Conservation (phyloP, 2,329 filamentous ascomycete species). For the Diaporthe citri region DNA sequence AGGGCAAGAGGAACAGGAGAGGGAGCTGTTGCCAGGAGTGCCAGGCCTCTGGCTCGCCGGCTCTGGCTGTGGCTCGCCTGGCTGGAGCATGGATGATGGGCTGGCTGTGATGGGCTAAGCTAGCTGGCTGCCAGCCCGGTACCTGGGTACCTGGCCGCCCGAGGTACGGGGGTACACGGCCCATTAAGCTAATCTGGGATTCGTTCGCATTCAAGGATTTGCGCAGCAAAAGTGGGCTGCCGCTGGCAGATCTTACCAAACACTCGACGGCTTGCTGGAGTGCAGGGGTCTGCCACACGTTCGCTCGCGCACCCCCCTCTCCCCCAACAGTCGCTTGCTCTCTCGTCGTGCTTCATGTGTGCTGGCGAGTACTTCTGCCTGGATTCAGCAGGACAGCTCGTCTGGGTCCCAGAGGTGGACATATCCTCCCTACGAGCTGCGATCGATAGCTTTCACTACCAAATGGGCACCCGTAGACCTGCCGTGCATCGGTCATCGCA, state of each 20-base stretch:
- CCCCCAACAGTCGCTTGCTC: not conserved
- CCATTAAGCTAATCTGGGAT: constrained; percentile 27
- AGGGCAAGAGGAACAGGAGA: constrained; percentile 22
- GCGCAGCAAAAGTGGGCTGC: constrained; percentile 20
- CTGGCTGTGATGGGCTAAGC: constrained; percentile 16
- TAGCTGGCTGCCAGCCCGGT: constrained; percentile 8
- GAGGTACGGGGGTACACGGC: constrained; percentile 18
- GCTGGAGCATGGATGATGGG: constrained; percentile 14
- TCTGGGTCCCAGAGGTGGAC: not conserved
- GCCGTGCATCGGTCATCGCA: not conserved
- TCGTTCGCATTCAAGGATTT: constrained; percentile 25
- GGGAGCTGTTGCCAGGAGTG: constrained; percentile 16
- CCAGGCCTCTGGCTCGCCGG: constrained; percentile 18
- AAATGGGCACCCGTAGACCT: not conserved
- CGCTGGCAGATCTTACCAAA: constrained; percentile 29
- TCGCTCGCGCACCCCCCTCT: not conserved
- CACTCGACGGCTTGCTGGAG: not conserved
- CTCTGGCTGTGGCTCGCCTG: constrained; percentile 22
- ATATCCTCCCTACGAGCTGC: not conserved
- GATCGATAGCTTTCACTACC: not conserved
- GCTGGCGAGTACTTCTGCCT: constrained; percentile 11
- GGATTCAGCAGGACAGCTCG: not conserved
- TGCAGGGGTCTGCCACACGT: constrained; percentile 23
- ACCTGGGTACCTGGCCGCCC: not conserved
- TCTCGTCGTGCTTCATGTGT: not conserved